Conservation (phyloP, 2,329 filamentous ascomycete genomes). For the Calonectria naviculata region DNA sequence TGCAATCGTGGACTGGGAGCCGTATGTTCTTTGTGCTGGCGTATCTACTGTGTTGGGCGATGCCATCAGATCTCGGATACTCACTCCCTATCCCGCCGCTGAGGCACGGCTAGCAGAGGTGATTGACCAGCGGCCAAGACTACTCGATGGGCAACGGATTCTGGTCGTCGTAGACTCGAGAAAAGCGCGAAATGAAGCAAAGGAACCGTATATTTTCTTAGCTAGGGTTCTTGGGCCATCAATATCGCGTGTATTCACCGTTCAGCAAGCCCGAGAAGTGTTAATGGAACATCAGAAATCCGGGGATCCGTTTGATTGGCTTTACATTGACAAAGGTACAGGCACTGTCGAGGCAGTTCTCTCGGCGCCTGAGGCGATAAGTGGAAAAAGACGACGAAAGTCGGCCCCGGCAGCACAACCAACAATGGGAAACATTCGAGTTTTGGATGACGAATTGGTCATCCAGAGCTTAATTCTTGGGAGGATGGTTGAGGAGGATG, state of each 20-base stretch:
- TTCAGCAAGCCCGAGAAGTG: slow-evolving; percentile 71
- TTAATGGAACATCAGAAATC: slow-evolving; percentile 63
- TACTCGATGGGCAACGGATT: slow-evolving; percentile 74
- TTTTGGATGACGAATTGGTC: slow-evolving; percentile 87
- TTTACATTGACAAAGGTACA: slow-evolving; percentile 79
- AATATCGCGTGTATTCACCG: slow-evolving; percentile 73
- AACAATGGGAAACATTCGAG: slow-evolving; percentile 65
- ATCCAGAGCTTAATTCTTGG: slow-evolving; percentile 94
- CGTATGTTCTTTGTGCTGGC: slow-evolving; percentile 88
- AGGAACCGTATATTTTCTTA: slow-evolving; percentile 82
- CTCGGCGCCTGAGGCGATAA: slow-evolving; percentile 32
- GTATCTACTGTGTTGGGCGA: slow-evolving; percentile 81
- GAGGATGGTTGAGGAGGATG: slow-evolving; percentile 74
- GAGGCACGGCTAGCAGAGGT: slow-evolving; percentile 67
- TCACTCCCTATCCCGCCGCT: slow-evolving; percentile 69
- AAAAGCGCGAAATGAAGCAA: slow-evolving; percentile 71
- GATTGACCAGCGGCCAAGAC: slow-evolving; percentile 68
- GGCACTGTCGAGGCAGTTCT: slow-evolving; percentile 65
- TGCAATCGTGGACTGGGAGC: slow-evolving; percentile 76
- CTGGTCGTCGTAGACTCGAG: slow-evolving; percentile 73
- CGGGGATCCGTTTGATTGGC: slow-evolving; percentile 73
- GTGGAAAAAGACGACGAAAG: slow-evolving; percentile 55
- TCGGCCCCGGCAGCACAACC: slow-evolving; percentile 33
- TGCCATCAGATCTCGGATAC: slow-evolving; percentile 78
- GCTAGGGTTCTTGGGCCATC: slow-evolving; percentile 81